These are phyloP conservation scores for Akebia trifoliata DNA, from an alignment of 164 flowering plant genomes.

Conservation along the genomic window DNA sequence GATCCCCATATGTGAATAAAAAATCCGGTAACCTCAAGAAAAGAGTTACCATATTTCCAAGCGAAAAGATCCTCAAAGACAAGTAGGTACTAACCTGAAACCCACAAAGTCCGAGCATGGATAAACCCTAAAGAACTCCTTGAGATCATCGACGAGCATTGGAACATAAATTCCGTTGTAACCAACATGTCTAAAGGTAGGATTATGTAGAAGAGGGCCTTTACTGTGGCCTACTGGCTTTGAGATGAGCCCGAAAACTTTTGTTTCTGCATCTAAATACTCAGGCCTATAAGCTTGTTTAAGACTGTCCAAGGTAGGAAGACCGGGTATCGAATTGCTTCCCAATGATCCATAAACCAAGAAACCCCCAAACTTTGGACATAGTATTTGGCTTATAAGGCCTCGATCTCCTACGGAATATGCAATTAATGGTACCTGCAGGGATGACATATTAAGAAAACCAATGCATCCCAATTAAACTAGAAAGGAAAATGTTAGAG, in stretches of 20 bases:
- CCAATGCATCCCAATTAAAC: background rate
- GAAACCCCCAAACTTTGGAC: constrained; percentile 48
- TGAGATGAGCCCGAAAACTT: constrained; percentile 46
- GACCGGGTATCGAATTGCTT: constrained; percentile 36
- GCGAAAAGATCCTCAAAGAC: background rate
- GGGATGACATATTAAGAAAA: background rate
- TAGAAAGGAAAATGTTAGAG: too few relatives aligned
- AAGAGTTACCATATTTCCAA: background rate
- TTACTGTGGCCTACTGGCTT: constrained; percentile 58
- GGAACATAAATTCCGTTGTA: constrained; percentile 51
- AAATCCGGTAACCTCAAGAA: background rate
- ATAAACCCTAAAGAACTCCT: constrained; percentile 37
- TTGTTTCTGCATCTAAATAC: constrained; percentile 30
- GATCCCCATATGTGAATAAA: background rate
- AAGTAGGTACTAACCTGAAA: constrained; percentile 33
- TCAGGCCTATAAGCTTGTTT: constrained; percentile 34
- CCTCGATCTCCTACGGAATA: constrained; percentile 45
- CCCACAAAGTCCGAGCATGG: constrained; percentile 39
- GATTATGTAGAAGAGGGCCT: constrained; percentile 51
- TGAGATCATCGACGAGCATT: constrained; percentile 43
- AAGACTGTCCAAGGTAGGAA: constrained; percentile 38
- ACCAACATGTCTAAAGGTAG: constrained; percentile 39
- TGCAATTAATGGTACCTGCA: constrained; percentile 51
- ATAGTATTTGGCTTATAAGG: constrained; percentile 42
- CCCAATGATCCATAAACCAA: constrained; percentile 37